These are phyloP conservation scores for Phytophthora kernoviae DNA, from an alignment of 352 stramenopile species.

Conservation along the genomic window DNA sequence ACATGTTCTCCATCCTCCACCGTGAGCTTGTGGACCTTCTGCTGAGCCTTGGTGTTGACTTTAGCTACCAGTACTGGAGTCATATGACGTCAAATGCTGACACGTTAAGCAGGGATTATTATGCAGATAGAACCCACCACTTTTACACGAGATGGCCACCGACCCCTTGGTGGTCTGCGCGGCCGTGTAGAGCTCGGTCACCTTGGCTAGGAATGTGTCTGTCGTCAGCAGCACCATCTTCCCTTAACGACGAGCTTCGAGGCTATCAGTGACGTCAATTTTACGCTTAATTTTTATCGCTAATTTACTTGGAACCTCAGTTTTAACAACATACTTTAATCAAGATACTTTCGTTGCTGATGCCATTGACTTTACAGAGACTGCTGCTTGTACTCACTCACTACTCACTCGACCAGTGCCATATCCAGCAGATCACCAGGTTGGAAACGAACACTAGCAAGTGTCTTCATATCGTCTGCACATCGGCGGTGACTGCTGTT, in stretches of 20 bases:
- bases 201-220: slow-evolving; percentile 67
- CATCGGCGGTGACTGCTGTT: slow-evolving; percentile 53
- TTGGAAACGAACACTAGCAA: slow-evolving; percentile 64
- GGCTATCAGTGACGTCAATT: slow-evolving; percentile 9
- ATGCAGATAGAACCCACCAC: slow-evolving; percentile 36
- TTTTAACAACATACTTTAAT: neutral
- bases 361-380: slow-evolving; percentile 5
- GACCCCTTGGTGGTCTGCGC: slow-evolving; percentile 49
- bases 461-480: slow-evolving; percentile 68
- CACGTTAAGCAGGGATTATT: neutral
- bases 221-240: slow-evolving; percentile 63
- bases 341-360: neutral
- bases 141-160: slow-evolving; percentile 71
- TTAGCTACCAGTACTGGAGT: slow-evolving; percentile 41
- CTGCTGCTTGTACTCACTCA: slow-evolving; percentile 4
- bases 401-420: slow-evolving; percentile 46
- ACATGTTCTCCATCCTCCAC: slow-evolving; percentile 55
- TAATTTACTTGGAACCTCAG: neutral
- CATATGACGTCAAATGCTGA: slow-evolving; percentile 6
- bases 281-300: neutral
- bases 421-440: slow-evolving; percentile 72
- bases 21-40: slow-evolving; percentile 40
- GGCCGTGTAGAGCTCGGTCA: slow-evolving; percentile 60
- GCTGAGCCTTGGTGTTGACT: slow-evolving; percentile 41
- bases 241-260: neutral